Conservation (phyloP, 345 rosid species). For the Garcia nutans region DNA sequence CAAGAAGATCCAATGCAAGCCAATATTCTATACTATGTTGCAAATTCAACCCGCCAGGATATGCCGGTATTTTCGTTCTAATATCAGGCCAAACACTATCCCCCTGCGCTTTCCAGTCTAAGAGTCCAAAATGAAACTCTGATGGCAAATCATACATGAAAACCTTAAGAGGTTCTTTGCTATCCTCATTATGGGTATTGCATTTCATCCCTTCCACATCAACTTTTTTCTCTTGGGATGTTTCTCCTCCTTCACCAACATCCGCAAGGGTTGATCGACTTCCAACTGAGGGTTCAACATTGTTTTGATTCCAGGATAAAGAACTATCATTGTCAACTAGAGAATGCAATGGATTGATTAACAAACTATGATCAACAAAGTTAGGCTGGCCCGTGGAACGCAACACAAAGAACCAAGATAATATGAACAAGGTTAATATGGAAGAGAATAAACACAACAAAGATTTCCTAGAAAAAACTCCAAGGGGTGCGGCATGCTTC, state of each 20-base stretch:
- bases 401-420: constrained; percentile 76
- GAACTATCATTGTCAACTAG: constrained; percentile 30
- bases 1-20: constrained; percentile 84
- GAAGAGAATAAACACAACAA: constrained; percentile 47
- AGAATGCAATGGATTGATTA: constrained; percentile 29
- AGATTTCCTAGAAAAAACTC: constrained; percentile 41
- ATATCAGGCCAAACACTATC: constrained; percentile 79
- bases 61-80: constrained; percentile 45
- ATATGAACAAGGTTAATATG: constrained; percentile 40
- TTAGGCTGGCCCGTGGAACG: constrained; percentile 48
- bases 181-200: constrained; percentile 2
- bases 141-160: constrained; percentile 89
- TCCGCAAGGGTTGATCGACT: constrained; percentile 32
- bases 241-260: constrained; percentile 27
- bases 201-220: constrained; percentile 19
- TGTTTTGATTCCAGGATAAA: constrained; percentile 11
- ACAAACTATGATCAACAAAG: constrained; percentile 36
- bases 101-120: constrained; percentile 65
- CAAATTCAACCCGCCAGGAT: constrained; percentile 94
- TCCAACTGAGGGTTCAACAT: constrained; percentile 25
- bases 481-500: constrained; percentile 38
- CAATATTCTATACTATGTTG: constrained; percentile 95
- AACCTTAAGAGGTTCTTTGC: constrained; percentile 49
- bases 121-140: constrained; percentile 80
- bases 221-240: constrained; percentile 12